phyloP scores from a whole-genome alignment of 495 filamentous ascomycete genomes.

The Lasiosphaeris hirsuta region DNA sequence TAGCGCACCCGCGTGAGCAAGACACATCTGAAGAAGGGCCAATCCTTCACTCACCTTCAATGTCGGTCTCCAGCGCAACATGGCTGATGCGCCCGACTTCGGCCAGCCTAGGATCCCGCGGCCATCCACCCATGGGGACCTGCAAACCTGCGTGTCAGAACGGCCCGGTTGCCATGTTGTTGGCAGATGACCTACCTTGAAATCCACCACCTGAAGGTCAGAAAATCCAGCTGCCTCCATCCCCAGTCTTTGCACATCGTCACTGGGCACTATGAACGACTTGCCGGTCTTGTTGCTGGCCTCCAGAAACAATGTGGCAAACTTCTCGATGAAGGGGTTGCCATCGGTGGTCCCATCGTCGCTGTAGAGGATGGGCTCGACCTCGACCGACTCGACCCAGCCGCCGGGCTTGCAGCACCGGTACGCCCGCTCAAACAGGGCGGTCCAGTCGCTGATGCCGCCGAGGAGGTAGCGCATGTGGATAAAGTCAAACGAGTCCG shows the following conservation, averaged over 20 bases:
- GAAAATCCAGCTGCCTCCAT: slow-evolving; percentile 46
- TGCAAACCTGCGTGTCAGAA: slow-evolving; percentile 5
- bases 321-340: slow-evolving; percentile 1
- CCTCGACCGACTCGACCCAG: slow-evolving; percentile 17
- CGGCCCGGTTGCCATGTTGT: background rate
- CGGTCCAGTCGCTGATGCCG: slow-evolving; percentile 51
- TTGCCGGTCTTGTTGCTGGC: slow-evolving; percentile 12
- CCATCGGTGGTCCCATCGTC: slow-evolving; percentile 10
- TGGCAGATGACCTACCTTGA: slow-evolving; percentile 9
- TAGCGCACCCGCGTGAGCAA: background rate
- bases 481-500: slow-evolving; percentile 55
- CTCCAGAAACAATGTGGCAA: slow-evolving; percentile 7
- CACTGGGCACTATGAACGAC: slow-evolving; percentile 15
- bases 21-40: background rate
- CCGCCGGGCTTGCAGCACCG: slow-evolving; percentile 20
- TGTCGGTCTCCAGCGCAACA: slow-evolving; percentile 22
- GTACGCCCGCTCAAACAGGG: slow-evolving; percentile 35
- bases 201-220: slow-evolving; percentile 27
- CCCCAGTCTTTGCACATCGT: slow-evolving; percentile 28
- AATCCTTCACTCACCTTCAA: slow-evolving; percentile 15
- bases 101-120: slow-evolving; percentile 28
- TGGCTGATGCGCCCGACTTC: slow-evolving; percentile 41
- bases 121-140: slow-evolving; percentile 42
- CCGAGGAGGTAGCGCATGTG: slow-evolving; percentile 51
- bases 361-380: slow-evolving; percentile 20